phyloP scores from a whole-genome alignment of 2,329 filamentous ascomycete species.

The Rhynchosporium graminicola region DNA sequence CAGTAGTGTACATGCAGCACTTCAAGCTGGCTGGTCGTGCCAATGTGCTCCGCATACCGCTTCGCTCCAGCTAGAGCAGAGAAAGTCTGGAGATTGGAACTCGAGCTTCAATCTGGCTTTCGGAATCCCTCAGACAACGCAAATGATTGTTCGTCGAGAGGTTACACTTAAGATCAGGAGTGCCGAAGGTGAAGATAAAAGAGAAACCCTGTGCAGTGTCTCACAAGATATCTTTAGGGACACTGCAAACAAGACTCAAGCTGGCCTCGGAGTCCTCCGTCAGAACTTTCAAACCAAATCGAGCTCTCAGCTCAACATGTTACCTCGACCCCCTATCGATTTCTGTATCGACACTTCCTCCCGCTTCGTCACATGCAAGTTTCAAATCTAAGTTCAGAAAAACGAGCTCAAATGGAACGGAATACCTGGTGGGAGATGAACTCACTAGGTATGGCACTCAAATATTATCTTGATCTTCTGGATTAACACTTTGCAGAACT shows the following conservation, averaged over 20 bases:
- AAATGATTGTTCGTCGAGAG: conserved; percentile 2
- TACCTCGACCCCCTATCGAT: neutral
- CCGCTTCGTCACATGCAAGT: neutral
- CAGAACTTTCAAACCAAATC: conserved; percentile 23
- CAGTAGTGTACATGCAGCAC: conserved; percentile 28
- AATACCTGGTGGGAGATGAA: conserved; percentile 5
- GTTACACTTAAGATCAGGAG: conserved; percentile 8
- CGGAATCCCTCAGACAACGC: conserved; percentile 6
- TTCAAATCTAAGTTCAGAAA: conserved; percentile 10
- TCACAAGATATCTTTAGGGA: neutral
- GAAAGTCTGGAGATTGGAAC: conserved; percentile 24
- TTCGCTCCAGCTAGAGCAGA: conserved; percentile 30
- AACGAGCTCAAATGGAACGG: conserved; percentile 13
- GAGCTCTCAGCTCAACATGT: neutral
- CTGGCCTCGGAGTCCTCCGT: conserved; percentile 15
- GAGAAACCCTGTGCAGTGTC: neutral
- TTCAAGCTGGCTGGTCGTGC: conserved; percentile 33
- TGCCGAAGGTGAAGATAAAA: neutral
- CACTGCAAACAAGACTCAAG: conserved; percentile 1
- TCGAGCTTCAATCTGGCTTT: conserved; percentile 28
- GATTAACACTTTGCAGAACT: neutral
- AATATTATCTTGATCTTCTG: neutral
- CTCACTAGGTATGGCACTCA: neutral
- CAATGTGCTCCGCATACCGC: conserved; percentile 28
- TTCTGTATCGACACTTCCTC: neutral